Evolutionary conservation across 2,329 filamentous ascomycete genomes (phyloP).

Genomic region (Chaetomiaceae sp.): DNA sequence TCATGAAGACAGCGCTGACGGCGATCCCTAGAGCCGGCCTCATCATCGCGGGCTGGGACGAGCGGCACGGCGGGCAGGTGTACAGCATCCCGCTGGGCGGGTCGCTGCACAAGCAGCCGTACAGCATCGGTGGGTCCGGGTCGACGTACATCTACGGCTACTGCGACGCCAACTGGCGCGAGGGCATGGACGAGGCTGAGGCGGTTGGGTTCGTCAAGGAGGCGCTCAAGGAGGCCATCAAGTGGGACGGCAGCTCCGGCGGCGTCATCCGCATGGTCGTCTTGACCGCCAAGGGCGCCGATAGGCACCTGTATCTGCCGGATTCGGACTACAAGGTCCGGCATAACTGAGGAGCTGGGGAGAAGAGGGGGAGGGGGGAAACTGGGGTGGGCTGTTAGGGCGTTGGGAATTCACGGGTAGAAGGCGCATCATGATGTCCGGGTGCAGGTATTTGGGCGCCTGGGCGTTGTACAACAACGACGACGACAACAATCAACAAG

Average conservation of each 20-base stretch:
- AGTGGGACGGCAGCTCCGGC: constrained; percentile 98
- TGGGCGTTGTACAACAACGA: constrained; percentile 9
- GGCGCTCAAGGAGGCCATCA: constrained; percentile 88
- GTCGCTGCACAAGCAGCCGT: constrained; percentile 94
- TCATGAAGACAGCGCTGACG: too few relatives aligned
- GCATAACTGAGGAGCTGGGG: constrained; percentile 48
- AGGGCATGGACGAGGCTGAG: constrained; percentile 88
- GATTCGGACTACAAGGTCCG: constrained; percentile 78
- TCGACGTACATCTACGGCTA: constrained; percentile 99
- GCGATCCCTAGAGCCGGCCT: constrained; percentile 96
- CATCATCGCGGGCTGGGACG: constrained; percentile 98
- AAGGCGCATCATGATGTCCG: not conserved
- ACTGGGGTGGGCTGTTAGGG: too few relatives aligned
- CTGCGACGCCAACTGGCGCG: constrained; percentile 93
- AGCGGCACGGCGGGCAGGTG: constrained; percentile 90
- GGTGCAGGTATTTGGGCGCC: not conserved
- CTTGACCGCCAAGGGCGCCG: constrained; percentile 80
- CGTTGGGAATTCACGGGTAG: not conserved
- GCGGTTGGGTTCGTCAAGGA: constrained; percentile 91
- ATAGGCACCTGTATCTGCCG: constrained; percentile 91
- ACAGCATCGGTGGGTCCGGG: constrained; percentile 91
- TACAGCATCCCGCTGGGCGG: constrained; percentile 96
- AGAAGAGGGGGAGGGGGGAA: too few relatives aligned
- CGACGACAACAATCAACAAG: too few relatives aligned
- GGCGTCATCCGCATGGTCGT: constrained; percentile 98